phyloP scores from a whole-genome alignment of 163 green algal species.

The Scenedesmus sp. region DNA sequence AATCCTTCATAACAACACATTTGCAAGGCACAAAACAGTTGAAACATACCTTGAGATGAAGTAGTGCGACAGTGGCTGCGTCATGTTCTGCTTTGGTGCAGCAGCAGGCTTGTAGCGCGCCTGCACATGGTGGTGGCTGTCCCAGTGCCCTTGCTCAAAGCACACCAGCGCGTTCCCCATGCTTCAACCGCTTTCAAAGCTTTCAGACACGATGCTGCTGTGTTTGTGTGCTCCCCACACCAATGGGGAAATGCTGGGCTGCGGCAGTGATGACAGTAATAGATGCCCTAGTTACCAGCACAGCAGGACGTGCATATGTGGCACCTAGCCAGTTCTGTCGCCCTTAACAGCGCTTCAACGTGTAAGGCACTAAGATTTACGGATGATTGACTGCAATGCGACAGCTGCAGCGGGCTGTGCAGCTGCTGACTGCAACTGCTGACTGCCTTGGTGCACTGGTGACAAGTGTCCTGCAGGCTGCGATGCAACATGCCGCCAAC shows the following conservation, averaged over 20 bases:
- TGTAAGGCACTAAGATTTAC: too few species aligned
- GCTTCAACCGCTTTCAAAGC: background rate
- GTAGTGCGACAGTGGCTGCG: slow-evolving; percentile 40
- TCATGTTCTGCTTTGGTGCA: slow-evolving; percentile 40
- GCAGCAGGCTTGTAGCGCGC: background rate
- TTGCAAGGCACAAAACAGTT: background rate
- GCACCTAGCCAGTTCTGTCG: background rate
- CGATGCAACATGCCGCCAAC: too few species aligned
- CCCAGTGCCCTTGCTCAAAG: slow-evolving; percentile 31
- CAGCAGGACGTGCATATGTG: background rate
- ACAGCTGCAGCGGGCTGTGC: too few species aligned
- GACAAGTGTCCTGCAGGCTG: background rate
- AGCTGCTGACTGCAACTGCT: background rate
- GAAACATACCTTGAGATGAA: slow-evolving; percentile 31
- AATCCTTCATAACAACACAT: background rate
- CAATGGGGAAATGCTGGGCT: background rate
- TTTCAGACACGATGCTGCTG: background rate
- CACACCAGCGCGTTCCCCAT: slow-evolving; percentile 40
- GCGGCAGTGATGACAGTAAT: background rate
- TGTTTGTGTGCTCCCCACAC: background rate
- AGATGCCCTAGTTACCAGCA: background rate
- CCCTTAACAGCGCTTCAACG: too few species aligned
- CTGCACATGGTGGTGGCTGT: slow-evolving; percentile 15
- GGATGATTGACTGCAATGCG: too few species aligned
- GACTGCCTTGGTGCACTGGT: background rate